Conservation (phyloP, 2,329 filamentous ascomycete species). For the Teratosphaeria destructans region DNA sequence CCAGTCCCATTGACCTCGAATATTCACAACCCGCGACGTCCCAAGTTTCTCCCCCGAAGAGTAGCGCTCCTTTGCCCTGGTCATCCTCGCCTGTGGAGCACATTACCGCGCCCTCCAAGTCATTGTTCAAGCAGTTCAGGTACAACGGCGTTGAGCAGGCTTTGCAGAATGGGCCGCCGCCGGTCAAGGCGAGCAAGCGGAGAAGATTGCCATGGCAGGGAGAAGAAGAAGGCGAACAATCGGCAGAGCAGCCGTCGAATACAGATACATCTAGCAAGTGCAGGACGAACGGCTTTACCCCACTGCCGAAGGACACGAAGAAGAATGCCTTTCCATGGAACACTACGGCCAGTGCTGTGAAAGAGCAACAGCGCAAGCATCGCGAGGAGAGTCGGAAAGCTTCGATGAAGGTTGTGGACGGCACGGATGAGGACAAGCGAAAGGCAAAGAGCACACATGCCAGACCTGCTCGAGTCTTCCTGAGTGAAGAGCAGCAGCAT, state of each 20-base stretch:
- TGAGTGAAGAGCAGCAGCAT: conserved; percentile 78
- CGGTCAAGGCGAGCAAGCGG: conserved; percentile 43
- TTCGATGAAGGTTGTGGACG: conserved; percentile 31
- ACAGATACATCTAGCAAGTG: not conserved
- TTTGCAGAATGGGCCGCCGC: conserved; percentile 3
- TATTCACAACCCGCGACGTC: conserved; percentile 20
- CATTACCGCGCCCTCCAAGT: conserved; percentile 4
- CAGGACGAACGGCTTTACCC: not conserved
- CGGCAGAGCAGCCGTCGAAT: conserved; percentile 10
- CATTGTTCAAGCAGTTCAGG: not conserved
- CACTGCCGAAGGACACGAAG: conserved; percentile 6
- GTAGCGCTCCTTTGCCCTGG: conserved; percentile 57
- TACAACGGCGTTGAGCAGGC: conserved; percentile 3
- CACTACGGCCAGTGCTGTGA: conserved; percentile 60
- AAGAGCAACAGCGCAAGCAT: conserved; percentile 66
- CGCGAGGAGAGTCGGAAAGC: conserved; percentile 53
- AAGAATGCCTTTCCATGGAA: conserved; percentile 53
- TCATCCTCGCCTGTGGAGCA: conserved; percentile 42
- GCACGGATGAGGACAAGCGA: conserved; percentile 38
- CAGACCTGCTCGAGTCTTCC: conserved; percentile 49
- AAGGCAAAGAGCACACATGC: conserved; percentile 35
- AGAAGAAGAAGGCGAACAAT: conserved; percentile 2
- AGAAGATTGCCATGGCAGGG: conserved; percentile 26
- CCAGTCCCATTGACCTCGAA: conserved; percentile 11
- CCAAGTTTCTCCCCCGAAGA: conserved; percentile 31